A percentile compares a stretch with the other conserved stretches of the same genome.
phyloP scores from a whole-genome alignment of 2,329 filamentous ascomycete species.

The Thermoascus crustaceus region DNA sequence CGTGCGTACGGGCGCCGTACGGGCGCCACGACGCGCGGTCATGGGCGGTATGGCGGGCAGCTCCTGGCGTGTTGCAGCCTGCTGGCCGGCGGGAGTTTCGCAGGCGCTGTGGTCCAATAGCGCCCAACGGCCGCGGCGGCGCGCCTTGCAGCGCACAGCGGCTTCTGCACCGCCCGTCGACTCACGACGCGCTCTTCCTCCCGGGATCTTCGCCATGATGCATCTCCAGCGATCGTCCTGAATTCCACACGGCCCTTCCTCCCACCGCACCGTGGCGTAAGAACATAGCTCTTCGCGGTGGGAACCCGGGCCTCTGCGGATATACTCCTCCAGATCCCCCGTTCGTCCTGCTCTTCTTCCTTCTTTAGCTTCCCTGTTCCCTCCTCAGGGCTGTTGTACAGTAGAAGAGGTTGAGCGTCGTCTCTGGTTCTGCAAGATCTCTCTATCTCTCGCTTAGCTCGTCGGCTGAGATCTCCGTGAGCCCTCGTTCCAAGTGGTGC shows the following conservation, averaged over 20 bases:
- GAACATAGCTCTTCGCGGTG: conserved; percentile 14
- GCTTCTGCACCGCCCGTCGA: conserved; percentile 7
- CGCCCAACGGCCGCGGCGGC: conserved; percentile 1
- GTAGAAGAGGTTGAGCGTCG: neutral
- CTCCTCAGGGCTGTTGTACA: neutral
- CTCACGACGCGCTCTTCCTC: conserved; percentile 7
- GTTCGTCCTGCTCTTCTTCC: neutral
- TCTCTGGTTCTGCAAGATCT: conserved; percentile 1
- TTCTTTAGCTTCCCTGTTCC: conserved; percentile 3
- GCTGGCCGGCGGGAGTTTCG: no score
- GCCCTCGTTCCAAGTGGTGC: no score
- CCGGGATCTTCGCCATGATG: neutral
- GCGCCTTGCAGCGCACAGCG: conserved; percentile 8
- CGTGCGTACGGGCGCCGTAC: neutral
- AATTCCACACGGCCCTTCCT: conserved; percentile 2
- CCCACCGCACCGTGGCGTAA: conserved; percentile 13
- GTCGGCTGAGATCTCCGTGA: no score
- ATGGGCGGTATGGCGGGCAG: neutral
- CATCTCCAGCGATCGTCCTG: neutral
- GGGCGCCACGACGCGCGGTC: neutral
- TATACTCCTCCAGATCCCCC: conserved; percentile 6
- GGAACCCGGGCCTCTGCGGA: conserved; percentile 4
- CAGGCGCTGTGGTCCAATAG: conserved; percentile 7
- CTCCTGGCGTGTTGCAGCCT: neutral
- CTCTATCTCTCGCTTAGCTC: conserved; percentile 4